phyloP scores from a whole-genome alignment of 2,329 filamentous ascomycete genomes.

The Elsinoe ampelina region DNA sequence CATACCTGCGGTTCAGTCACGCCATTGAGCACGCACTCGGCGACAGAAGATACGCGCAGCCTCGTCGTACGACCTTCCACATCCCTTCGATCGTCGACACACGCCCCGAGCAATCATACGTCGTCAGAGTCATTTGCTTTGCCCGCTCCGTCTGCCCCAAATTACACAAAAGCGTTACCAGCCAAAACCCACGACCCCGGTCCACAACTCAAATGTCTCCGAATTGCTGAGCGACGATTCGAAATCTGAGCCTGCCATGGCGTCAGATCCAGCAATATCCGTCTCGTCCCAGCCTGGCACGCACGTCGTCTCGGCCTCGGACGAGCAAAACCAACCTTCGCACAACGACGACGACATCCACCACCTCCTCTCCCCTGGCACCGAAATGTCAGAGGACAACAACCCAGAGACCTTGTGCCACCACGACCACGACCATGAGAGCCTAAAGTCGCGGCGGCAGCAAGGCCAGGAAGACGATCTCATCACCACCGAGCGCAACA shows the following conservation, averaged over 20 bases:
- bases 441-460: slow-evolving; percentile 16
- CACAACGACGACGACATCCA: slow-evolving; percentile 17
- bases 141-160: neutral
- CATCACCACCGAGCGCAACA: slow-evolving; percentile 23
- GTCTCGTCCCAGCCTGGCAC: slow-evolving; percentile 6
- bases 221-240: neutral
- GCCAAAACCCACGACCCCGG: slow-evolving; percentile 12
- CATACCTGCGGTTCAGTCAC: neutral
- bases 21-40: neutral
- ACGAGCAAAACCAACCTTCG: slow-evolving; percentile 15
- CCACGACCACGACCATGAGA: slow-evolving; percentile 28
- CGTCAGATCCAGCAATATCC: slow-evolving; percentile 14
- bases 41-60: neutral
- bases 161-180: neutral
- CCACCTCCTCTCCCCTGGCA: slow-evolving; percentile 6
- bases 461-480: slow-evolving; percentile 15
- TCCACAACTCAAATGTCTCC: slow-evolving; percentile 32
- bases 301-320: neutral
- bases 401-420: slow-evolving; percentile 23
- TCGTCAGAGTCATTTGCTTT: neutral
- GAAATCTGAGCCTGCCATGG: slow-evolving; percentile 15
- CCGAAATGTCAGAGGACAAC: slow-evolving; percentile 11
- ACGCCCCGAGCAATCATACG: neutral
- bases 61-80: neutral
- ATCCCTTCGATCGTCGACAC: neutral